Conservation (phyloP, 1,284 basidiomycete genomes). For the Fistulinella cinereoalba region DNA sequence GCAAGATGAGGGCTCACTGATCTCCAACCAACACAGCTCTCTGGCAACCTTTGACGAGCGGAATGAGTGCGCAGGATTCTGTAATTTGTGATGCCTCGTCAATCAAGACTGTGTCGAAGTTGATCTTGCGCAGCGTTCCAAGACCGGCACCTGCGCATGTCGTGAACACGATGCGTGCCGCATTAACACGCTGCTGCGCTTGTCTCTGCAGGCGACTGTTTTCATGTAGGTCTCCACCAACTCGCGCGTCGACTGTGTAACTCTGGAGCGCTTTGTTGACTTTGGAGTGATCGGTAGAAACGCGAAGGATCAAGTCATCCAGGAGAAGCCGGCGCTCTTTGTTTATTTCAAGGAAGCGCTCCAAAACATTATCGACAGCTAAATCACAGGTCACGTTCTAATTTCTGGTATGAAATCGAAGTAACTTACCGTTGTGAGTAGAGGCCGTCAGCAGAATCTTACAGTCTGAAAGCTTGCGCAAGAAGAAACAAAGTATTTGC, state of each 20-base stretch:
- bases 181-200: slow-evolving; percentile 54
- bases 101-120: slow-evolving; percentile 61
- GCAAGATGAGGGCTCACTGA: slow-evolving; percentile 46
- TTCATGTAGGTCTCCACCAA: slow-evolving; percentile 56
- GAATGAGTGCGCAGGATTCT: slow-evolving; percentile 59
- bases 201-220: slow-evolving; percentile 55
- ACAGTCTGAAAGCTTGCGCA: slow-evolving; percentile 36
- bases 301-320: slow-evolving; percentile 57
- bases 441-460: slow-evolving; percentile 67
- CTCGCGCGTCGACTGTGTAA: slow-evolving; percentile 61
- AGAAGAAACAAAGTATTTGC: slow-evolving; percentile 49
- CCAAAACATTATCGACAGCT: slow-evolving; percentile 66
- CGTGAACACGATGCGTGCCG: slow-evolving; percentile 56
- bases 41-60: slow-evolving; percentile 58
- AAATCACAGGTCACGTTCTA: background rate
- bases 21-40: slow-evolving; percentile 62
- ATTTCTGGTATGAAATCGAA: background rate
- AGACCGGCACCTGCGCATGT: slow-evolving; percentile 65
- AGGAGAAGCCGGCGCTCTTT: slow-evolving; percentile 39
- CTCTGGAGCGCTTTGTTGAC: slow-evolving; percentile 54
- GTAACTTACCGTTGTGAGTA: slow-evolving; percentile 55
- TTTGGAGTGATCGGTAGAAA: slow-evolving; percentile 60
- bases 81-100: slow-evolving; percentile 69
- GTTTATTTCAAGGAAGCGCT: slow-evolving; percentile 55
- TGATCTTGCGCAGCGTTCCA: slow-evolving; percentile 51